phyloP scores from a whole-genome alignment of 192 early-diverging fungal species.

The Coemansia sp. region DNA sequence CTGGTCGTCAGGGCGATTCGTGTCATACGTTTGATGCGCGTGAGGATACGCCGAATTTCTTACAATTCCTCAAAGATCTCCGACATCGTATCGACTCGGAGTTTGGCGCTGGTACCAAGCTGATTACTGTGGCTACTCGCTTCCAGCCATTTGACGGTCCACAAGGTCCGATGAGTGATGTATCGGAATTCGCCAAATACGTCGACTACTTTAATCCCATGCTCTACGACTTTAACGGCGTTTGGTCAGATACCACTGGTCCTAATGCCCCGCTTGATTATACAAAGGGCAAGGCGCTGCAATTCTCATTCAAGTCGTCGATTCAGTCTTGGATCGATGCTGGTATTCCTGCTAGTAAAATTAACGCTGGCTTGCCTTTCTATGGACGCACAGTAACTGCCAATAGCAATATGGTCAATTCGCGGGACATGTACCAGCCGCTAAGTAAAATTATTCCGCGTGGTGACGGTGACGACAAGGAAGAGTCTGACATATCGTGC shows the following conservation, averaged over 20 bases:
- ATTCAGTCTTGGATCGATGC: conserved; percentile 63
- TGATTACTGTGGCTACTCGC: conserved; percentile 68
- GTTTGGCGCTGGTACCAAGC: conserved; percentile 49
- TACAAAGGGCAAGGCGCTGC: conserved; percentile 33
- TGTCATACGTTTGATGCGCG: conserved; percentile 55
- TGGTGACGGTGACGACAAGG: conserved; percentile 62
- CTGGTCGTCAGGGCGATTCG: conserved; percentile 55
- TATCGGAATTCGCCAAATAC: conserved; percentile 62
- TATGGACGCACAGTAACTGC: conserved; percentile 66
- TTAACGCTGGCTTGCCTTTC: conserved; percentile 65
- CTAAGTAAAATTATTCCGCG: conserved; percentile 52
- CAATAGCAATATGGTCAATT: conserved; percentile 25
- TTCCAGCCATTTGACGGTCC: conserved; percentile 65
- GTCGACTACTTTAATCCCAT: conserved; percentile 73
- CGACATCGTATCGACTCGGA: conserved; percentile 53
- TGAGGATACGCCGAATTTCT: conserved; percentile 67
- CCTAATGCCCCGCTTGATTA: conserved; percentile 65
- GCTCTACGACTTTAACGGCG: conserved; percentile 70
- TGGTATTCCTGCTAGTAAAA: conserved; percentile 63
- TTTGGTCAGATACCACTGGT: conserved; percentile 64
- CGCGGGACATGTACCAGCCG: conserved; percentile 41
- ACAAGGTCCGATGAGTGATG: conserved; percentile 57
- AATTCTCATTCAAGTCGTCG: conserved; percentile 51
- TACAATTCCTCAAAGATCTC: conserved; percentile 63
- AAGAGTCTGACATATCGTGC: conserved; percentile 41